Conservation (phyloP, 2,329 filamentous ascomycete genomes). For the Fusarium mexicanum region DNA sequence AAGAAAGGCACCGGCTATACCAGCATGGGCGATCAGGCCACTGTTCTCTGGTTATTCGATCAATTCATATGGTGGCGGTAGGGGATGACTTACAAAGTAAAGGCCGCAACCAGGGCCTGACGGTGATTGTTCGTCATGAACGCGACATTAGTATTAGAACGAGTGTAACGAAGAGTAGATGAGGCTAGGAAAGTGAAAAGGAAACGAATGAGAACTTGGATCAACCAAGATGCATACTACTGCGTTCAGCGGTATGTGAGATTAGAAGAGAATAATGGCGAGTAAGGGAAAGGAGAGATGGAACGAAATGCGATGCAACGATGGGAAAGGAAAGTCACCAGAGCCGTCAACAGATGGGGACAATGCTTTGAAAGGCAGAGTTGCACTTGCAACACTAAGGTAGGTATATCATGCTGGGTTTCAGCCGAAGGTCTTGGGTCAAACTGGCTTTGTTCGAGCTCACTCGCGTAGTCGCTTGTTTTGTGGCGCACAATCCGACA, state of each 20-base stretch:
- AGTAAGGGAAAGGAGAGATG: slow-evolving; percentile 25
- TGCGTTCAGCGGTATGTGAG: slow-evolving; percentile 24
- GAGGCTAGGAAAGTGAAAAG: slow-evolving; percentile 40
- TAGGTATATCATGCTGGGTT: slow-evolving; percentile 16
- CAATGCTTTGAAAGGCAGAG: slow-evolving; percentile 12
- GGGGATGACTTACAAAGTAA: slow-evolving; percentile 59
- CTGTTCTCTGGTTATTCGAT: slow-evolving; percentile 46
- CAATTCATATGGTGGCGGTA: neutral
- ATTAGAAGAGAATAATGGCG: slow-evolving; percentile 23
- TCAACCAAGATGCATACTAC: slow-evolving; percentile 34
- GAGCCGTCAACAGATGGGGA: slow-evolving; percentile 10
- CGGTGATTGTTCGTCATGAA: slow-evolving; percentile 58
- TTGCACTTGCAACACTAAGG: slow-evolving; percentile 33
- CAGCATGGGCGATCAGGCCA: slow-evolving; percentile 64
- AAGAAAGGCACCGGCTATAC: slow-evolving; percentile 58
- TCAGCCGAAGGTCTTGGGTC: slow-evolving; percentile 38
- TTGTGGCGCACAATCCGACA: slow-evolving; percentile 12
- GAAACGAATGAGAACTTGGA: slow-evolving; percentile 24
- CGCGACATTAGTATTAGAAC: slow-evolving; percentile 39
- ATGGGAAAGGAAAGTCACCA: slow-evolving; percentile 10
- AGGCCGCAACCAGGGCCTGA: slow-evolving; percentile 63
- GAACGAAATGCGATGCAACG: slow-evolving; percentile 22
- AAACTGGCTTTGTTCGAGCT: slow-evolving; percentile 44
- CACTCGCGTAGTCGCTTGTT: slow-evolving; percentile 23
- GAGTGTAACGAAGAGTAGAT: slow-evolving; percentile 46